Percentiles rank a stretch among this genome's conserved stretches.
These are phyloP conservation scores for Capronia coronata DNA, from an alignment of 2,329 filamentous ascomycete genomes.

Conservation along the genomic window DNA sequence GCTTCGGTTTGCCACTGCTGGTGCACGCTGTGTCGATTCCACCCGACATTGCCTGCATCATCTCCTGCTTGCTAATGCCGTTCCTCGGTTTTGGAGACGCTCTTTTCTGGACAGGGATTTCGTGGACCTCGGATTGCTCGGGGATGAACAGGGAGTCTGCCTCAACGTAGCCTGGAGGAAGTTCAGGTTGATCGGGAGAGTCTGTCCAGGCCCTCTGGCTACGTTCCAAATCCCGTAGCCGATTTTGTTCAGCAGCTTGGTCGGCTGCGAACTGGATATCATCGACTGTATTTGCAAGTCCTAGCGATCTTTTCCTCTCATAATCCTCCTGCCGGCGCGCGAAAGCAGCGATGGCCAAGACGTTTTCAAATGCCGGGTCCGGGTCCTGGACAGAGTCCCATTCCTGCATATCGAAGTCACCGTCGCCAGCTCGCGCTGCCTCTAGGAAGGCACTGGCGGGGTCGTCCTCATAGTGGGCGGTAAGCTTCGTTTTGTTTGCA, in stretches of 20 bases:
- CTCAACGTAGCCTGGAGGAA: constrained; percentile 12
- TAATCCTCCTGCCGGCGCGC: constrained; percentile 11
- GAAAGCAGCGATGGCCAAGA: constrained; percentile 6
- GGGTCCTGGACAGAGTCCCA: constrained; percentile 11
- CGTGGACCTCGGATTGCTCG: not conserved
- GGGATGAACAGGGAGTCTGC: constrained; percentile 22
- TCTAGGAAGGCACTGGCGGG: not conserved
- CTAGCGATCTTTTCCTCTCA: constrained; percentile 7
- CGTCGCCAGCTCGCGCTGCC: not conserved
- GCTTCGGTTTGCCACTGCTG: constrained; percentile 10
- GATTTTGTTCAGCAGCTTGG: constrained; percentile 13
- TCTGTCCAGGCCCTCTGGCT: constrained; percentile 11
- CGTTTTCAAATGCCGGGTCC: not conserved
- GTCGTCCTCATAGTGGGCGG: not conserved
- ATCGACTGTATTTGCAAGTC: constrained; percentile 10
- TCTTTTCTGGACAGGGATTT: constrained; percentile 7
- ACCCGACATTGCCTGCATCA: constrained; percentile 14
- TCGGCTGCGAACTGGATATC: constrained; percentile 15
- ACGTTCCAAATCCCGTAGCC: constrained; percentile 13
- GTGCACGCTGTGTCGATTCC: constrained; percentile 8
- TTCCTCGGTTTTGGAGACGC: constrained; percentile 13
- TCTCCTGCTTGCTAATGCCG: constrained; percentile 11
- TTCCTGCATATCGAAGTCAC: constrained; percentile 7
- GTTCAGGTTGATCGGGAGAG: not conserved
- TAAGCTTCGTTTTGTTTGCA: constrained; percentile 6